Conservation (phyloP, 768 basidiomycete genomes). For the Russula dissimulans region DNA sequence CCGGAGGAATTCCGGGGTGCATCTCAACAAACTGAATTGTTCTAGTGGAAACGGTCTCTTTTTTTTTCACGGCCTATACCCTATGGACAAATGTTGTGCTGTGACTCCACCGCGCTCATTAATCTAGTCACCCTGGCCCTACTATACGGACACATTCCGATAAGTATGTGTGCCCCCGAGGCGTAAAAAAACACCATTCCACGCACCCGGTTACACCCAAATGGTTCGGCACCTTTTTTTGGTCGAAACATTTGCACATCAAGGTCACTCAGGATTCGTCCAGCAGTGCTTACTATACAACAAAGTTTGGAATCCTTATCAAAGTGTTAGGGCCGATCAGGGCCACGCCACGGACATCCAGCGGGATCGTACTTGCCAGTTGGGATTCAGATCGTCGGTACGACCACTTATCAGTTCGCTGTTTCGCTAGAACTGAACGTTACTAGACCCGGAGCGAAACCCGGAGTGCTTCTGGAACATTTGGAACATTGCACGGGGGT, state of each 20-base stretch:
- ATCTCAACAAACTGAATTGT: neutral
- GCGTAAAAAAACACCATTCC: neutral
- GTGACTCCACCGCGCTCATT: neutral
- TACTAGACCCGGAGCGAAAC: neutral
- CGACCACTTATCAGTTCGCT: neutral
- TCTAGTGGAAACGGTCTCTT: neutral
- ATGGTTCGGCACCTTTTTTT: neutral
- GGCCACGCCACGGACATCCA: neutral
- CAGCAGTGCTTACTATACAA: neutral
- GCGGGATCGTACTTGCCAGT: neutral
- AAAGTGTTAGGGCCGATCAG: slow-evolving; percentile 3
- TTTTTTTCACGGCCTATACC: neutral
- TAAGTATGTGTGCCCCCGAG: neutral
- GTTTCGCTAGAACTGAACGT: neutral
- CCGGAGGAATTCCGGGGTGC: neutral
- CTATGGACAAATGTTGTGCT: neutral
- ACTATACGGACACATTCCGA: too few relatives aligned
- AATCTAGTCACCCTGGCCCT: neutral
- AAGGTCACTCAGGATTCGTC: neutral
- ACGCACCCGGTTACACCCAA: neutral
- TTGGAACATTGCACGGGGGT: too few relatives aligned
- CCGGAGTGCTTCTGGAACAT: too few relatives aligned
- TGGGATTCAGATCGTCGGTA: neutral
- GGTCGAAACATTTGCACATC: neutral
- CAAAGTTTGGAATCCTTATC: slow-evolving; percentile 8